Conservation (phyloP, 139 green algal species). For the Pycnococcus provasolii region DNA sequence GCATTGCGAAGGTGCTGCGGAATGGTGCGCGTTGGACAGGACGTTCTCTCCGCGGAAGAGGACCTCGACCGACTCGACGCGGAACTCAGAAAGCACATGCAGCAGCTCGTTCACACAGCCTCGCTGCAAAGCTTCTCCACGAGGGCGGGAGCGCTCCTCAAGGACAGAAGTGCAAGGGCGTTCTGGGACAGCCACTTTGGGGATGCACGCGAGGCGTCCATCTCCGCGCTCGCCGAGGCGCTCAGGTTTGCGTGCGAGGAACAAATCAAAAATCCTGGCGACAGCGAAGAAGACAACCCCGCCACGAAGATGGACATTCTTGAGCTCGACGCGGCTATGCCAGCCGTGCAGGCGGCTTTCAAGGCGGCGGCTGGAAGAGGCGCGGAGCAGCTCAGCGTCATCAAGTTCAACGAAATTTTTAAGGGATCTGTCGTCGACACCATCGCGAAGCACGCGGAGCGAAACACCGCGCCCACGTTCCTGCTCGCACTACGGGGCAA, state of each 20-base stretch:
- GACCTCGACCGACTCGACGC: neutral
- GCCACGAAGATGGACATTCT: too few relatives aligned
- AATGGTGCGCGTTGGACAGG: neutral
- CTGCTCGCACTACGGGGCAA: too few relatives aligned
- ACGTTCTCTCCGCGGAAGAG: neutral
- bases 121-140: neutral
- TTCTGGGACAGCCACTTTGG: conserved; percentile 2
- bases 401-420: too few relatives aligned
- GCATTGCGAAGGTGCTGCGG: neutral
- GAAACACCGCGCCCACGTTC: too few relatives aligned
- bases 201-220: neutral
- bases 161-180: neutral
- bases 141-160: neutral
- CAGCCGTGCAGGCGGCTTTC: too few relatives aligned
- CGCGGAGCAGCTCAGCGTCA: too few relatives aligned
- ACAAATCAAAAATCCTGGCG: neutral
- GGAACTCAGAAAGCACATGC: neutral
- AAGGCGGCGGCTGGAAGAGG: too few relatives aligned
- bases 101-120: neutral
- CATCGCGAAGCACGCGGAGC: neutral
- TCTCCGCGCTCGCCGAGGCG: neutral
- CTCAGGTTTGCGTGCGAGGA: neutral
- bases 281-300: too few relatives aligned
- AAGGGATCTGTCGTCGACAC: neutral
- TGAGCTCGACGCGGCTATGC: too few relatives aligned